Evolutionary conservation across 202 grass and related monocot genomes (phyloP).

Genomic region (Setaria viridis): DNA sequence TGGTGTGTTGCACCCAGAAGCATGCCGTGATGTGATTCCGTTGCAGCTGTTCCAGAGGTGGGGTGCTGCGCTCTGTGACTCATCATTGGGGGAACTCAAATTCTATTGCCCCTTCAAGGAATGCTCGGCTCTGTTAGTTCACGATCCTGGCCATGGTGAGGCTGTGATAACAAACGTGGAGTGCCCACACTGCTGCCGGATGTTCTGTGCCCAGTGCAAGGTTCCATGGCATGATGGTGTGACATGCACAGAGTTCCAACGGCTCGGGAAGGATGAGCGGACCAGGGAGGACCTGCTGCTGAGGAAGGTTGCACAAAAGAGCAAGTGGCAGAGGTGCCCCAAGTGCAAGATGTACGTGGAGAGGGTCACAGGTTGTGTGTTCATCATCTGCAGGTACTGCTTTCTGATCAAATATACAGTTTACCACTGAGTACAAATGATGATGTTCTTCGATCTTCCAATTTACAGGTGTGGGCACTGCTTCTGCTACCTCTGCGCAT

Average conservation of each 20-base stretch:
- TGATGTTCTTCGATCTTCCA: background rate
- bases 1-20: slow-evolving; percentile 45
- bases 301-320: slow-evolving; percentile 54
- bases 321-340: slow-evolving; percentile 78
- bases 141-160: slow-evolving; percentile 32
- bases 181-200: slow-evolving; percentile 69
- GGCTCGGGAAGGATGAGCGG: slow-evolving; percentile 54
- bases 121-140: slow-evolving; percentile 62
- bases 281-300: slow-evolving; percentile 61
- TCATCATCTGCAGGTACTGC: slow-evolving; percentile 66
- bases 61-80: slow-evolving; percentile 59
- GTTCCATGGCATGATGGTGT: slow-evolving; percentile 70
- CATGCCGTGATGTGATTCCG: slow-evolving; percentile 55
- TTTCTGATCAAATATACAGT: background rate
- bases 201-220: slow-evolving; percentile 69
- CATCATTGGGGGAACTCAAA: slow-evolving; percentile 49
- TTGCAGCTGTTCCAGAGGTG: slow-evolving; percentile 53
- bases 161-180: slow-evolving; percentile 33
- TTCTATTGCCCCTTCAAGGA: slow-evolving; percentile 87
- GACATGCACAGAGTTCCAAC: slow-evolving; percentile 57
- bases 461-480: slow-evolving; percentile 60
- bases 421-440: background rate
- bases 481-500: slow-evolving; percentile 80
- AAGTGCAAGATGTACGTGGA: slow-evolving; percentile 77
- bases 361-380: slow-evolving; percentile 57